A percentile compares a stretch with the other conserved stretches of the same genome.
Evolutionary conservation across 2,329 filamentous ascomycete genomes (phyloP).

Genomic region (Claviceps capensis): DNA sequence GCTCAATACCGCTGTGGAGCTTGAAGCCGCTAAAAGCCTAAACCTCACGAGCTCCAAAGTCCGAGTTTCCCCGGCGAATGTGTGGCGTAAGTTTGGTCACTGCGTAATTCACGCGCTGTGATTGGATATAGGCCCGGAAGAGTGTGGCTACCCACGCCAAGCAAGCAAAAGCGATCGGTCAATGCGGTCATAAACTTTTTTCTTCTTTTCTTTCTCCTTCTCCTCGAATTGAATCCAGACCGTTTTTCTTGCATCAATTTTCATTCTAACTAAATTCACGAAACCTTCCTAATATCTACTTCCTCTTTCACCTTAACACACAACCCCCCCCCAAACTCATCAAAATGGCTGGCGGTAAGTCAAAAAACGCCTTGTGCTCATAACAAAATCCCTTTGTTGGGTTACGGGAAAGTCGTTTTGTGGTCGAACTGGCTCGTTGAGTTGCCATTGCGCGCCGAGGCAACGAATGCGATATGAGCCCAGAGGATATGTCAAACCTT

Average conservation of each 20-base stretch:
- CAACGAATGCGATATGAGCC: slow-evolving; percentile 1
- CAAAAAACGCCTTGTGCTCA: not conserved
- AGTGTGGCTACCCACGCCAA: slow-evolving; percentile 16
- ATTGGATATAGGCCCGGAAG: slow-evolving; percentile 25
- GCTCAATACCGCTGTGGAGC: not conserved
- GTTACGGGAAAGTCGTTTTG: not conserved
- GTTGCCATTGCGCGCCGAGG: slow-evolving; percentile 12
- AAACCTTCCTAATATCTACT: slow-evolving; percentile 6
- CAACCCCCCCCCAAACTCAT: slow-evolving; percentile 4
- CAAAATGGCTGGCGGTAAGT: slow-evolving; percentile 36
- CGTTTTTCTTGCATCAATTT: slow-evolving; percentile 7
- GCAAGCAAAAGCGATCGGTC: slow-evolving; percentile 8
- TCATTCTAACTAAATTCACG: slow-evolving; percentile 5
- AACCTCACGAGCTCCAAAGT: not conserved
- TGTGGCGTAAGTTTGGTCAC: slow-evolving; percentile 7
- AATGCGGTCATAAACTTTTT: slow-evolving; percentile 30
- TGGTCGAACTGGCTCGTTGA: not conserved
- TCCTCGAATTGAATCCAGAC: slow-evolving; percentile 8
- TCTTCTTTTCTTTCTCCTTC: slow-evolving; percentile 12
- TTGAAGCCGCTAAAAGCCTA: not conserved
- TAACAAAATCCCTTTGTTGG: not conserved
- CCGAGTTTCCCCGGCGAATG: slow-evolving; percentile 23
- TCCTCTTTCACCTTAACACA: not conserved
- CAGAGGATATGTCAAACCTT: not conserved
- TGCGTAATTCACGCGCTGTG: slow-evolving; percentile 19